These are phyloP conservation scores for Termitomyces eurrhizus DNA, from an alignment of 768 basidiomycete species.

Conservation along the genomic window DNA sequence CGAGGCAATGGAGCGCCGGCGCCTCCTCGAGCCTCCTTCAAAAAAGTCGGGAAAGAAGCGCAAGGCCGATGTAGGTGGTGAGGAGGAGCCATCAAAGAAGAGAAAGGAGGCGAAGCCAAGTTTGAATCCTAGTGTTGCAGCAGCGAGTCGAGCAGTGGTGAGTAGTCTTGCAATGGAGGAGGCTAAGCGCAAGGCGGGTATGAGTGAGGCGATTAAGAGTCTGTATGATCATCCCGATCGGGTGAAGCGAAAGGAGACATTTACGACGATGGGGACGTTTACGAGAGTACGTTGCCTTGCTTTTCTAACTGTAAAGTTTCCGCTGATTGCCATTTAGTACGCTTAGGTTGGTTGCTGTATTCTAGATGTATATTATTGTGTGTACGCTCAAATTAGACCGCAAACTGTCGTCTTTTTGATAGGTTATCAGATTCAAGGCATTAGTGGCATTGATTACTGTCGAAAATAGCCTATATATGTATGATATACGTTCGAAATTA, in stretches of 20 bases:
- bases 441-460: neutral
- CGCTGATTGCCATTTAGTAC: slow-evolving; percentile 8
- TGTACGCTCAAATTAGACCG: neutral
- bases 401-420: neutral
- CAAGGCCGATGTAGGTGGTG: slow-evolving; percentile 31
- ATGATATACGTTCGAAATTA: neutral
- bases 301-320: neutral
- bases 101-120: slow-evolving; percentile 36
- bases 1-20: slow-evolving; percentile 50
- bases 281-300: slow-evolving; percentile 64
- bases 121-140: slow-evolving; percentile 49
- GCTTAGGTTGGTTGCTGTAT: slow-evolving; percentile 9
- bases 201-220: slow-evolving; percentile 85
- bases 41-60: slow-evolving; percentile 58
- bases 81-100: slow-evolving; percentile 42
- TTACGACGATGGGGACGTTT: slow-evolving; percentile 91
- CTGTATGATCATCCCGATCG: slow-evolving; percentile 61
- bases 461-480: neutral
- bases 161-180: slow-evolving; percentile 77
- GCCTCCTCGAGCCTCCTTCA: slow-evolving; percentile 45
- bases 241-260: slow-evolving; percentile 70
- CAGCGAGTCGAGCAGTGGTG: slow-evolving; percentile 62
- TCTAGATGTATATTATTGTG: slow-evolving; percentile 10
- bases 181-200: slow-evolving; percentile 73
- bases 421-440: neutral